Evolutionary conservation across 306 rosid genomes (phyloP), one percentile per base, ranked within the genome.

Genomic region (Sophora flavescens): DNA sequence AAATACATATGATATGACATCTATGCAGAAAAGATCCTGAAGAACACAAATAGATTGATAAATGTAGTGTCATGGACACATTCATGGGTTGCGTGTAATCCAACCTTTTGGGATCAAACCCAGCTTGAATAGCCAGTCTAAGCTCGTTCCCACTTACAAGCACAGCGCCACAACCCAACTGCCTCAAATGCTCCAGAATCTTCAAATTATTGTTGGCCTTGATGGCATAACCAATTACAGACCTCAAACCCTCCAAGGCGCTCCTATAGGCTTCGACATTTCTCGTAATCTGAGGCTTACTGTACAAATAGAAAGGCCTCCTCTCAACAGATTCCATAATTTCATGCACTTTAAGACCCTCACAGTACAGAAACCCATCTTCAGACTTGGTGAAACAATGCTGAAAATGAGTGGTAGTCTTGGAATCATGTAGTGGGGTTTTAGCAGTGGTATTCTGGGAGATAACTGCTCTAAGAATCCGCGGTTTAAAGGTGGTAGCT

Each of bases 131-230:
- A 72, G 99, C 97, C 74, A 95, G 74, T 72, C 84, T 76, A 12
- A 91, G 91, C 86, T 95, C 99, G 47, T 95, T 95, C 16, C 97
- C 99, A 82, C 99, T 95, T n/a, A 95, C 99, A 62, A 95, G 99
- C 70, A 95, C 97, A 62, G 97, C 99, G 52, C 97, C 97, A 63
- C 96, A 92, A 79, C 97, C 99, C 85, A 89, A 80, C 11, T 71
- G 69, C 78, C 92, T 88, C 90, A 96, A 83, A 82, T 96, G 98
- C 81, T 96, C 90, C 71, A 92, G 74, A 78, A 96, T 90, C 92
- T 92, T 96, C 75, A 88, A 85, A 57, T 96, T 96, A 48, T 96
- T 92, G 76, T 96, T 96, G 65, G 98, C 99, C 76, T 95, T 95
- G 26, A 95, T 92, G 12, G 98, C 99, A 58, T 95, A 92, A 6